phyloP scores from a whole-genome alignment of 2,329 filamentous ascomycete genomes.

The Venturia carpophila region DNA sequence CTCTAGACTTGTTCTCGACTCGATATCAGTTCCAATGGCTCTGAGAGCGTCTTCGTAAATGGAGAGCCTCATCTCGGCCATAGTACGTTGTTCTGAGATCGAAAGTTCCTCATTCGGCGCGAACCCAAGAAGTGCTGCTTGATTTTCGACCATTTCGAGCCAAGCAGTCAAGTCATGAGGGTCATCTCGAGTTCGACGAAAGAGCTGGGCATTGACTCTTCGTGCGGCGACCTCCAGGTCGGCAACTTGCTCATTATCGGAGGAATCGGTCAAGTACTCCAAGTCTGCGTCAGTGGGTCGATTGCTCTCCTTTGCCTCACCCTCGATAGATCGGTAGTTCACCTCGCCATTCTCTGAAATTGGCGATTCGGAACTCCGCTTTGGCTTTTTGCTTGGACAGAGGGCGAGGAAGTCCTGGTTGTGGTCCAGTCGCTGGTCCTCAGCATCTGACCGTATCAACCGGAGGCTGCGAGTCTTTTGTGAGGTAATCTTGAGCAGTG shows the following conservation, averaged over 20 bases:
- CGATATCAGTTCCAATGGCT: constrained; percentile 39
- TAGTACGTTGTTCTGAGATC: constrained; percentile 55
- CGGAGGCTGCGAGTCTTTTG: constrained; percentile 1
- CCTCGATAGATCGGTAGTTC: constrained; percentile 35
- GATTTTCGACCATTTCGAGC: constrained; percentile 71
- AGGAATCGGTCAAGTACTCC: constrained; percentile 28
- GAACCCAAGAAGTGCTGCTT: constrained; percentile 55
- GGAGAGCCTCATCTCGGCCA: constrained; percentile 71
- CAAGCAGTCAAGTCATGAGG: constrained; percentile 64
- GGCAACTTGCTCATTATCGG: constrained; percentile 13
- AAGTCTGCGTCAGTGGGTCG: constrained; percentile 32
- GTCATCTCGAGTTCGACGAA: constrained; percentile 53
- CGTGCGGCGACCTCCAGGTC: constrained; percentile 16
- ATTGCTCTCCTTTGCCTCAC: constrained; percentile 23
- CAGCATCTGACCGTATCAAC: constrained; percentile 2
- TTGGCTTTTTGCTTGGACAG: constrained; percentile 23
- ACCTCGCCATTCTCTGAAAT: constrained; percentile 22
- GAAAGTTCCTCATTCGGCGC: constrained; percentile 23
- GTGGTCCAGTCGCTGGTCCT: constrained; percentile 15
- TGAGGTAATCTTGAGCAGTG: constrained; percentile 22
- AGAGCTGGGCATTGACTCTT: constrained; percentile 49
- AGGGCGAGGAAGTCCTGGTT: constrained; percentile 28
- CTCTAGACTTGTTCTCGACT: constrained; percentile 53
- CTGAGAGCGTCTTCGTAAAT: constrained; percentile 71
- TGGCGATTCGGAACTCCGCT: constrained; percentile 19